Evolutionary conservation across 352 stramenopile species (phyloP).

Genomic region (Phytopythium oedochilum): DNA sequence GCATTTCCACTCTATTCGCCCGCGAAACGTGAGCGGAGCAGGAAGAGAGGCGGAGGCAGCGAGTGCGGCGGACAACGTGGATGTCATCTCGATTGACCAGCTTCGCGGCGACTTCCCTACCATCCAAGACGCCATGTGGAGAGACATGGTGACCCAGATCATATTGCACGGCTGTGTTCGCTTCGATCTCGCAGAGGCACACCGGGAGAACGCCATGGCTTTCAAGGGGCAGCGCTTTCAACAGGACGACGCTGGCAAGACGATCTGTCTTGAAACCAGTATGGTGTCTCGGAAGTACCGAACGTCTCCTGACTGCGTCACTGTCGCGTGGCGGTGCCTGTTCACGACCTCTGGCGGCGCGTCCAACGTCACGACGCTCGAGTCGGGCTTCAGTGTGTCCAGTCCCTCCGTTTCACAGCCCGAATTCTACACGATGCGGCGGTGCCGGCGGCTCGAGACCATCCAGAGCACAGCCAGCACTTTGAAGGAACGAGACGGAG

Average conservation of each 20-base stretch:
- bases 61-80: background rate
- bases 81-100: background rate
- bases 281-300: background rate
- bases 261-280: background rate
- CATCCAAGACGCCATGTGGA: background rate
- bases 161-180: background rate
- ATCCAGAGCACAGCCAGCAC: background rate
- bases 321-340: background rate
- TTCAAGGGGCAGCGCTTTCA: background rate
- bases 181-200: background rate
- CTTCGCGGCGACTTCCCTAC: background rate
- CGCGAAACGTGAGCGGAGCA: background rate
- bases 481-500: background rate
- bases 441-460: background rate
- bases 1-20: background rate
- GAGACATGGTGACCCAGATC: background rate
- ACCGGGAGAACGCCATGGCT: background rate
- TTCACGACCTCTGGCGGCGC: background rate
- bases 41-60: background rate
- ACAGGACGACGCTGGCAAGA: background rate
- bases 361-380: background rate
- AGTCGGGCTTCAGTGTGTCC: background rate
- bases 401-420: background rate
- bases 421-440: background rate
- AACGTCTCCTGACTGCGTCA: background rate